Conservation (phyloP, 1,139 yeast species). For the Entelexis sorbosivorans region DNA sequence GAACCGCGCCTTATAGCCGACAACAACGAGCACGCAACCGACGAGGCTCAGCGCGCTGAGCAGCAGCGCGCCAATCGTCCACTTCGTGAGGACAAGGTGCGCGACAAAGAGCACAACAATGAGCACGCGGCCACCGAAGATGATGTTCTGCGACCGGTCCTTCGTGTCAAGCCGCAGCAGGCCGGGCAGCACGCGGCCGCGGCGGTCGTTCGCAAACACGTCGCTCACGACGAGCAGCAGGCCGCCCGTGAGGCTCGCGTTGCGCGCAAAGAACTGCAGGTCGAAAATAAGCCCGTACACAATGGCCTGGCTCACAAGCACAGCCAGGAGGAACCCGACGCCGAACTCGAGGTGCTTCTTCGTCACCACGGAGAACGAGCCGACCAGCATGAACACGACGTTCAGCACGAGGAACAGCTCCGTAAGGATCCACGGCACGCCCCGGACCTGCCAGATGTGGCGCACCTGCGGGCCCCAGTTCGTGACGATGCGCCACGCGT, state of each 20-base stretch:
- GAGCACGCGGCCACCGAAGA: constrained; percentile 80
- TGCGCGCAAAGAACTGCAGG: constrained; percentile 69
- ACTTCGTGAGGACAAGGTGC: constrained; percentile 53
- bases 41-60: constrained; percentile 61
- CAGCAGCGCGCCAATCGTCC: constrained; percentile 57
- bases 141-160: constrained; percentile 73
- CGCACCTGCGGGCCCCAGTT: constrained; percentile 92
- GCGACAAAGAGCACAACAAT: constrained; percentile 78
- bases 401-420: constrained; percentile 54
- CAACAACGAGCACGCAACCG: constrained; percentile 68
- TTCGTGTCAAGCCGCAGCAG: constrained; percentile 76
- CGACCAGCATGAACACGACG: constrained; percentile 57
- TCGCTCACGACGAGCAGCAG: constrained; percentile 80
- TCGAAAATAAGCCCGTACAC: constrained; percentile 79
- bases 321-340: constrained; percentile 56
- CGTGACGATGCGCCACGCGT: constrained; percentile 66
- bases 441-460: constrained; percentile 71
- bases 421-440: constrained; percentile 70
- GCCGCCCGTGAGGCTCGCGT: constrained; percentile 87
- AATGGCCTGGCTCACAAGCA: constrained; percentile 74
- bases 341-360: constrained; percentile 65
- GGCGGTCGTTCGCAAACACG: constrained; percentile 70
- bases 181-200: constrained; percentile 62
- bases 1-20: constrained; percentile 88
- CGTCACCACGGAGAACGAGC: constrained; percentile 61